Conservation (phyloP, 306 rosid species). For the Cucurbita argyrosperma region DNA sequence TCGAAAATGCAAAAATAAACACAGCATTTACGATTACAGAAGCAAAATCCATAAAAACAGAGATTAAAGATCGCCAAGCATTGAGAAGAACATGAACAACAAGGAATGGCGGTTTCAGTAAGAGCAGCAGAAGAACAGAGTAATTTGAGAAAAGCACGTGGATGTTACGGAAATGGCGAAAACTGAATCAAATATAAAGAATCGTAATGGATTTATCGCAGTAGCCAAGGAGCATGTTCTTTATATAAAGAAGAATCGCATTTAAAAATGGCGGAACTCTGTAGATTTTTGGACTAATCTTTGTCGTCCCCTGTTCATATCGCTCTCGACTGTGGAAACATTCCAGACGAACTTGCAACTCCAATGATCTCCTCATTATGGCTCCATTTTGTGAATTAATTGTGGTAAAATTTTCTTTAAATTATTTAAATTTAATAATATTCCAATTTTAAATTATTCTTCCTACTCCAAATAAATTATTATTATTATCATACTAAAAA, state of each 20-base stretch:
- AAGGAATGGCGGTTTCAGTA: neutral
- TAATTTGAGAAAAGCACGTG: neutral
- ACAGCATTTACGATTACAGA: neutral
- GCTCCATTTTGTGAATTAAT: no score
- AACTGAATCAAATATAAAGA: neutral
- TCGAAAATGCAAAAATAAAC: neutral
- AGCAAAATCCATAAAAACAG: constrained; percentile 14
- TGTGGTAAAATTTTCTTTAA: no score
- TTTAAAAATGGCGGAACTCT: neutral
- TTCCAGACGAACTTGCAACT: no score
- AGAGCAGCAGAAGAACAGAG: neutral
- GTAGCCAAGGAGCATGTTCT: neutral
- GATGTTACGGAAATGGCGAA: neutral
- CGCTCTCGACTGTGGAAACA: no score
- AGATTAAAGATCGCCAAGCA: neutral
- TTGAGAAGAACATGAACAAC: neutral
- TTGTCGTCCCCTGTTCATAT: no score
- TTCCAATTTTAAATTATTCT: no score
- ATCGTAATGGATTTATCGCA: neutral
- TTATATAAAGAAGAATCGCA: neutral
- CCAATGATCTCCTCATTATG: no score
- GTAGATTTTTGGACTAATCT: neutral
- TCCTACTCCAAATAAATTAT: no score
- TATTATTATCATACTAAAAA: no score
- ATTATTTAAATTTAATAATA: no score